Percentiles rank a stretch among this genome's conserved stretches.
These are phyloP conservation scores for Chenopodium suecicum DNA, from an alignment of 148 eudicot species.

Conservation along the genomic window DNA sequence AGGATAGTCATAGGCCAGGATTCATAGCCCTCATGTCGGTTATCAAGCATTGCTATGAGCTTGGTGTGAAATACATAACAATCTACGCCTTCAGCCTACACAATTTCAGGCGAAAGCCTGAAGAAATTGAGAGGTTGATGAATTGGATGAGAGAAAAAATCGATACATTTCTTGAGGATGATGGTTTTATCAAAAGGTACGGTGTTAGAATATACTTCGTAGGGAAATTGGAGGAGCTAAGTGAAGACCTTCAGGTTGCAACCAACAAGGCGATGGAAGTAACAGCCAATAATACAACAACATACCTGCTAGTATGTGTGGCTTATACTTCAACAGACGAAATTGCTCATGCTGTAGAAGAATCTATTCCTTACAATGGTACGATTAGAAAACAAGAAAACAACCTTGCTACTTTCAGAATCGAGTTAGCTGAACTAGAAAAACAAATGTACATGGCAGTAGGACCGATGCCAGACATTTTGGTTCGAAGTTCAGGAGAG, in stretches of 20 bases:
- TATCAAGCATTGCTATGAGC: constrained; percentile 41
- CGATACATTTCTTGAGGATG: constrained; percentile 41
- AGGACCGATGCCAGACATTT: constrained; percentile 43
- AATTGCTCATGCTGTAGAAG: constrained; percentile 21
- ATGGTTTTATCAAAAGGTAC: constrained; percentile 31
- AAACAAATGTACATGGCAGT: constrained; percentile 39
- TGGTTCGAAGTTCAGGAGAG: constrained; percentile 42
- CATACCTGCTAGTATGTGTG: constrained; percentile 13
- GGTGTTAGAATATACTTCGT: constrained; percentile 36
- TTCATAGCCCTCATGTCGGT: constrained; percentile 32
- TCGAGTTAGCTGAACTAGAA: constrained; percentile 31
- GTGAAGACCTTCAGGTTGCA: constrained; percentile 9
- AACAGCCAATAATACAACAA: constrained; percentile 17
- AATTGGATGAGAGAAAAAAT: constrained; percentile 42
- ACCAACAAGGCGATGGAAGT: constrained; percentile 24
- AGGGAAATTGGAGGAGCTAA: constrained; percentile 14
- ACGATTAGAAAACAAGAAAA: background rate
- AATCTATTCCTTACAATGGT: background rate
- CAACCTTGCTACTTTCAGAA: background rate
- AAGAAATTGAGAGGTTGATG: constrained; percentile 40
- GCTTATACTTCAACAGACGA: constrained; percentile 29
- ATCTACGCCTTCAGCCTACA: constrained; percentile 45
- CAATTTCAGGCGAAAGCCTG: constrained; percentile 39
- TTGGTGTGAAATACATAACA: constrained; percentile 37
- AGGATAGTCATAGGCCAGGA: constrained; percentile 36